phyloP scores from a whole-genome alignment of 1,139 yeast genomes.

The Yamadazyma conglobata region DNA sequence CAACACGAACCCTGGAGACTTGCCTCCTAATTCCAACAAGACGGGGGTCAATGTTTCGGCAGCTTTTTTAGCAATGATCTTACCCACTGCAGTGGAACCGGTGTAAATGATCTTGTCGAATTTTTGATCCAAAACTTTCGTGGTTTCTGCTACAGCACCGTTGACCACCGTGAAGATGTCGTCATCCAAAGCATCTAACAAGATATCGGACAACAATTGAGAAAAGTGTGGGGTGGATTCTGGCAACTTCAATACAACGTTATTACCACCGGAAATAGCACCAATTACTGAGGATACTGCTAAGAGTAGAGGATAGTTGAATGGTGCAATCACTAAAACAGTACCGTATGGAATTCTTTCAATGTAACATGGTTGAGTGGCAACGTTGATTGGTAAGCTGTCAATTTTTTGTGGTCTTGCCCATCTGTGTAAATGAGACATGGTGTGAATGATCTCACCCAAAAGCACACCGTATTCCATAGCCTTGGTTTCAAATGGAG shows the following conservation, averaged over 20 bases:
- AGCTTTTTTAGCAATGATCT: constrained; percentile 73
- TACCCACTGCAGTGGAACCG: constrained; percentile 76
- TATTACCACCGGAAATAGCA: constrained; percentile 86
- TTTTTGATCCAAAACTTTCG: constrained; percentile 58
- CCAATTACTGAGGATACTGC: constrained; percentile 67
- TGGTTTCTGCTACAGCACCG: constrained; percentile 74
- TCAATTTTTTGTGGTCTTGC: constrained; percentile 48
- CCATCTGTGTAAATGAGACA: constrained; percentile 62
- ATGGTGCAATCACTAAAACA: constrained; percentile 75
- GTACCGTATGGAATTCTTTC: constrained; percentile 75
- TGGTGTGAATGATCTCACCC: constrained; percentile 57
- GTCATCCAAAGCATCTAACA: constrained; percentile 52
- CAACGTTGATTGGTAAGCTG: constrained; percentile 44
- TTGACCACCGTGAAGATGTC: constrained; percentile 60
- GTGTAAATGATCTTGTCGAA: constrained; percentile 87
- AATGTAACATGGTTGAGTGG: constrained; percentile 46
- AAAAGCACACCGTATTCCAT: constrained; percentile 54
- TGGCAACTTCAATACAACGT: constrained; percentile 75
- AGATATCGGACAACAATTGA: constrained; percentile 50
- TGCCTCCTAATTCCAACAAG: constrained; percentile 88
- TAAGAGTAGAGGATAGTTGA: constrained; percentile 78
- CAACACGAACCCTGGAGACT: constrained; percentile 76
- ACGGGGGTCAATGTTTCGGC: constrained; percentile 82
- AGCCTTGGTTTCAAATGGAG: constrained; percentile 56
- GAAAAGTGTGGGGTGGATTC: constrained; percentile 71